phyloP scores from a whole-genome alignment of 2,329 filamentous ascomycete species.

The Pleomassaria siparia region DNA sequence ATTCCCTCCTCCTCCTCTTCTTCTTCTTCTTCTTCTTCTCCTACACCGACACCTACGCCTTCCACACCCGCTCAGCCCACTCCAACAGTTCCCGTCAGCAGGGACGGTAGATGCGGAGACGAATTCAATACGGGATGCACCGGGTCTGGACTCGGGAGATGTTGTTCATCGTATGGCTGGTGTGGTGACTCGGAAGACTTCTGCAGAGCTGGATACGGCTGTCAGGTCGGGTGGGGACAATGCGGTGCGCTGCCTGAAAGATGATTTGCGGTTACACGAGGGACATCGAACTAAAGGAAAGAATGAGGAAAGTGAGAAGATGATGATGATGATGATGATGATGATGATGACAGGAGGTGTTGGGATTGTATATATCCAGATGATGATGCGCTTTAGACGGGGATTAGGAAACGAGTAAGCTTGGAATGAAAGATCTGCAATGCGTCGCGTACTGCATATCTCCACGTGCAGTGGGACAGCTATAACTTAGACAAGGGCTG shows the following conservation, averaged over 20 bases:
- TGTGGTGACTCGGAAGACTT: conserved; percentile 8
- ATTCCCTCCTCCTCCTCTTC: conserved; percentile 14
- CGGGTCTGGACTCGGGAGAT: conserved; percentile 27
- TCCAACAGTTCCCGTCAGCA: conserved; percentile 25
- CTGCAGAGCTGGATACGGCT: conserved; percentile 4
- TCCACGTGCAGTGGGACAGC: too few species aligned
- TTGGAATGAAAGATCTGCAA: too few species aligned
- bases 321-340: neutral
- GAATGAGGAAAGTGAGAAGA: neutral
- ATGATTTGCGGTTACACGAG: neutral
- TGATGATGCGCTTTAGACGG: neutral
- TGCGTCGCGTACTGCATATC: too few species aligned
- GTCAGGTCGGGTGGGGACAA: conserved; percentile 3
- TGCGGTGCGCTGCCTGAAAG: neutral
- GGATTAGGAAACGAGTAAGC: too few species aligned
- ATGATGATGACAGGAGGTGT: too few species aligned
- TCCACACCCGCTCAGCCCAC: conserved; percentile 16
- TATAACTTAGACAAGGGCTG: too few species aligned
- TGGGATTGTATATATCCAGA: neutral
- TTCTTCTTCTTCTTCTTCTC: conserved; percentile 12
- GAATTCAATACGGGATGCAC: conserved; percentile 23
- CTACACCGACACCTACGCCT: conserved; percentile 8
- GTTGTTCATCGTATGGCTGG: conserved; percentile 26
- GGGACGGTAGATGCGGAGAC: conserved; percentile 28
- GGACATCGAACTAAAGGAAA: neutral